Base-by-base conservation (phyloP, 441 rosid species). In the Populus hybrid region DNA sequence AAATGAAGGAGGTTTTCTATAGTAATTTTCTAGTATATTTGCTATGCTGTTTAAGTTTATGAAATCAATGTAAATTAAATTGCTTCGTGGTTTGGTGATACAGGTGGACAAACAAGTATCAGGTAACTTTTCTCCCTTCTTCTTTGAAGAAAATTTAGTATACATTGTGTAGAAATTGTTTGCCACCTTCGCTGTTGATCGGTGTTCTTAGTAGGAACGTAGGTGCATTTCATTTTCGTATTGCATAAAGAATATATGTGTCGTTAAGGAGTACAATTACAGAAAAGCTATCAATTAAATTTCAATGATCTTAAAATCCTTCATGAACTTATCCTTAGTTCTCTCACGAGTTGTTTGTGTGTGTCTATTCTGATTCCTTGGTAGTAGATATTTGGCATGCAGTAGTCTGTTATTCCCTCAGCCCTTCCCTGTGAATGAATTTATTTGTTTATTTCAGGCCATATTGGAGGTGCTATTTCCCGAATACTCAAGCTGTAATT, bases 391-490 rank as follows among this genome's bases (percentile, higher is more conserved):
- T 54, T 34, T 75, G 35, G 34, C 32, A 34, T 54, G 5, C 46
- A 21, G 0, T 30, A 23, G 3, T 14, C 21, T 76, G 75, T 21
- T 32, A 59, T 26, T 38, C 46, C 73, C 30, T 26, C 9, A 38
- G 34, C n/a, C 46, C 24, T 38, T 42, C 42, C 66, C 10, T 30
- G 1, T 64, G n/a, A 69, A 1, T 21, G 10, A n/a, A 11, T 63
- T 40, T 63, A 6, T 38, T 7, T 70, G 42, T 67, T 69, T 83
- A 46, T 79, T 67, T 57, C 89, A 93, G 98, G 88, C 98, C 98
- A 70, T 93, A 93, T 78, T 93, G 98, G 98, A 88, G 98, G 85
- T 93, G 97, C 82, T 93, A 93, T 85, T 93, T 93, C 73, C 98
- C 97, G 10, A 93, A 93, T 84, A 92, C 98, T 38, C 97, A 93